Base-by-base conservation (phyloP, 2,329 filamentous ascomycete species). In the Emergomyces pasteurianus region DNA sequence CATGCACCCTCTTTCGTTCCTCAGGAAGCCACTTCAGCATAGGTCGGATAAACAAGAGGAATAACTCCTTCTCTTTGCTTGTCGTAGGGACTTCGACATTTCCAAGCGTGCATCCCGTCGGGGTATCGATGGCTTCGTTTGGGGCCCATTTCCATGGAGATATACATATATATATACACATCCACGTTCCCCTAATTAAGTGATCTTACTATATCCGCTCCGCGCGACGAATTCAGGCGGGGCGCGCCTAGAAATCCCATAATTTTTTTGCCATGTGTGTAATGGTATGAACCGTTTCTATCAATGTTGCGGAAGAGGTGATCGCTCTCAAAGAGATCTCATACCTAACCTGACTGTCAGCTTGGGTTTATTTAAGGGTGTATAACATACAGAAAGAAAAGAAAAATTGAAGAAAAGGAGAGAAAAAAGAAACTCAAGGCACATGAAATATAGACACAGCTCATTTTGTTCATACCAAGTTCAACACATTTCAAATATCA, bases 21-120 rank as follows among this genome's bases (percentile, higher is more conserved):
- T 76, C 73, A 18, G 73, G 73, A 23, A 70, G 54, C 74, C 74
- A 78, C 58, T 67, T 66, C 16, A 77, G 63, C 73, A 77, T 76
- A 2, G 64, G 67, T 54, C 65, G 62, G 36, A 74, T 67, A 59
- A 77, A 75, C 12, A 38, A 42, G 7, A 76, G 49, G 63, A 75
- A 77, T 21, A 55, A 23, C 21, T 65, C 68, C 64, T 31, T 31
- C 42, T 74, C 65, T 26, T 63, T 54, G 14, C 67, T 66, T 43
- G 34, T 14, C 34, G 72, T 61, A 46, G 64, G 65, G n/a, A 46
- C 63, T 31, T 70, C 67, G 28, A 66, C 28, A n/a, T 28, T 52
- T 58, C 66, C 65, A 3, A 70, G 56, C 21, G 53, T 34, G 10
- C 49, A 52, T 52, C 28, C 28, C 16, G 14, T 9, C 7, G 26